Percentiles rank a stretch among this genome's conserved stretches.
Evolutionary conservation across 768 basidiomycete species (phyloP).

Genomic region (Tulasnella sp.): DNA sequence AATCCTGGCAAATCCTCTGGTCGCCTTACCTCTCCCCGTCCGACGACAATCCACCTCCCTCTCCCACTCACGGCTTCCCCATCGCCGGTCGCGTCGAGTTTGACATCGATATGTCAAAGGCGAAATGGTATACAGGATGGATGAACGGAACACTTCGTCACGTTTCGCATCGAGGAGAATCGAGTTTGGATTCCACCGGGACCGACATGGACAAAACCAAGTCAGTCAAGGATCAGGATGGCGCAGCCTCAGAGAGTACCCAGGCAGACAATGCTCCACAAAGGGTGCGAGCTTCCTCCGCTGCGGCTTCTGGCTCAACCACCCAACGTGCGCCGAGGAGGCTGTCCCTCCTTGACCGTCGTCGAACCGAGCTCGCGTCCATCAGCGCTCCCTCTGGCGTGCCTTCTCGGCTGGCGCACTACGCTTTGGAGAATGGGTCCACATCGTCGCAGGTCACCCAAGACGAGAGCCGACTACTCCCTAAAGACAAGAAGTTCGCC

Average conservation of each 20-base stretch:
- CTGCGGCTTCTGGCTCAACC: neutral
- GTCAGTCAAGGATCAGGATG: neutral
- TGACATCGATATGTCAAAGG: slow-evolving; percentile 65
- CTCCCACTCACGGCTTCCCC: slow-evolving; percentile 33
- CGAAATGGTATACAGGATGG: slow-evolving; percentile 73
- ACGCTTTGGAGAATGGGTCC: neutral
- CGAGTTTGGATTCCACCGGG: neutral
- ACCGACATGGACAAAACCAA: neutral
- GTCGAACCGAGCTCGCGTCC: slow-evolving; percentile 18
- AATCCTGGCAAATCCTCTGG: slow-evolving; percentile 67
- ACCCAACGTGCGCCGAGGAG: slow-evolving; percentile 49
- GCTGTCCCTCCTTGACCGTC: slow-evolving; percentile 56
- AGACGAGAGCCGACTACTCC: neutral
- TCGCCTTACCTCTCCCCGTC: slow-evolving; percentile 30
- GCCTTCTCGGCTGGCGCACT: neutral
- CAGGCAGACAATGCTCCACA: neutral
- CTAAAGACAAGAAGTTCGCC: neutral
- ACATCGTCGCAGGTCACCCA: neutral
- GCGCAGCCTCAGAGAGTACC: neutral
- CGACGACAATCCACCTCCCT: slow-evolving; percentile 29
- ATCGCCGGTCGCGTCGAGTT: slow-evolving; percentile 77
- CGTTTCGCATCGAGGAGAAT: neutral
- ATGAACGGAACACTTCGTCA: slow-evolving; percentile 6
- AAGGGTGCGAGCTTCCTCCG: neutral
- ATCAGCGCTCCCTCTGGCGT: neutral